Conservation (phyloP, 2,329 filamentous ascomycete genomes). For the Diaporthe helianthi region DNA sequence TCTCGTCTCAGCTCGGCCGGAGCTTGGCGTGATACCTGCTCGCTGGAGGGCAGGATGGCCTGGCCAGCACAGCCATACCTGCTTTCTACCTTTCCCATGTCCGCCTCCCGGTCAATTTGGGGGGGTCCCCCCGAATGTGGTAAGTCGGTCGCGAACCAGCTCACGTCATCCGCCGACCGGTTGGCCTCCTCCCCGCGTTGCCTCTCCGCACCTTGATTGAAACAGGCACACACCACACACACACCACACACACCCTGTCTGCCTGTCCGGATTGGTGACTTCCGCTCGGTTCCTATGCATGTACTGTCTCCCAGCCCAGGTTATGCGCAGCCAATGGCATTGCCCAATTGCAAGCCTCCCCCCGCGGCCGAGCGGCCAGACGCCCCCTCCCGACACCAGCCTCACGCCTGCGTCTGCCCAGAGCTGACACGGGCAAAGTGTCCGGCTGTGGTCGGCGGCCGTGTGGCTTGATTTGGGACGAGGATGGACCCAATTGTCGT, state of each 20-base stretch:
- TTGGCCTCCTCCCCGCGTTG: conserved; percentile 19
- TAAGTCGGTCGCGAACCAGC: conserved; percentile 5
- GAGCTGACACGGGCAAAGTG: conserved; percentile 1
- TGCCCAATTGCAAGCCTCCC: not conserved
- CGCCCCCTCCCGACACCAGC: conserved; percentile 1
- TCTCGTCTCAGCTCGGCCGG: conserved; percentile 22
- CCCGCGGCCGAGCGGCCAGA: not conserved
- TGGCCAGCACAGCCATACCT: not conserved
- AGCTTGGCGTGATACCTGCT: not conserved
- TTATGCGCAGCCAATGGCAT: conserved; percentile 1
- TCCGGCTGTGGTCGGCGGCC: not conserved
- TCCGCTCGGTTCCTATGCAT: not conserved
- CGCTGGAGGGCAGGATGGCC: too few species aligned
- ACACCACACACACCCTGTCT: too few species aligned
- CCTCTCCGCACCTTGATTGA: conserved; percentile 17
- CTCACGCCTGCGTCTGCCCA: conserved; percentile 6
- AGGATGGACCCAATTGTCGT: not conserved
- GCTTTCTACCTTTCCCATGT: not conserved
- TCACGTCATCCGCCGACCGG: conserved; percentile 22
- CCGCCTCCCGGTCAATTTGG: not conserved
- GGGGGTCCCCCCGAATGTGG: not conserved
- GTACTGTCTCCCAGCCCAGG: not conserved
- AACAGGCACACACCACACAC: not conserved
- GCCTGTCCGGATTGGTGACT: not conserved
- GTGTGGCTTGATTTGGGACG: not conserved